Evolutionary conservation across 148 eudicot species (phyloP), one percentile per base, ranked within the genome.

Genomic region (Heliamphora exappendiculata): DNA sequence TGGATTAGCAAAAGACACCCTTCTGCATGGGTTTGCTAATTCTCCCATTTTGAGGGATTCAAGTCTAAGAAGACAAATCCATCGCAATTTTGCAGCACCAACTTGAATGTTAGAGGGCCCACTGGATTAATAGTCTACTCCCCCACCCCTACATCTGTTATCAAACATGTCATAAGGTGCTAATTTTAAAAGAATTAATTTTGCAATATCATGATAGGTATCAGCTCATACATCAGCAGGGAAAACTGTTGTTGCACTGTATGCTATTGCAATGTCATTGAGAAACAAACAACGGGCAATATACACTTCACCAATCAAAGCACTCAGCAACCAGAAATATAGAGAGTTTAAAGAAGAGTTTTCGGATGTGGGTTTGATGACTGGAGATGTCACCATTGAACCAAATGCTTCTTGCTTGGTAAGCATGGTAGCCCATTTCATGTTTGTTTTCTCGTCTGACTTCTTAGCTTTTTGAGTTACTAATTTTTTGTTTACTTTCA

Each of bases 341-440:
- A 89, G 99, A 60, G 99, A 95, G 81, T 95, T 95, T 70, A 95
- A 93, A 79, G 99, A 95, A 84, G 99, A 95, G 80, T 95, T 91
- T 78, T 89, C 94, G 54, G 99, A 95, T 86, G 99, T 95, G 75
- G 99, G 99, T 66, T 88, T 95, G 84, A 95, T 95, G 99, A 95
- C 99, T 14, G 99, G 99, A 34, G 99, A 95, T 84, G 99, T 93
- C 59, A 95, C 99, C 65, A 93, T 93, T 57, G 98, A 93, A 33
- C 99, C 99, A 63, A 91, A 93, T 83, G 97, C 99, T 73, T 95
- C 99, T 78, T 95, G 99, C 91, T 84, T 95, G 99, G 99, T 94
- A 80, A 36, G 84, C 75, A 24, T 73, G n/a, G 68, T 83, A 63
- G 64, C 67, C 57, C 37, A n/a, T 72, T 53, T 54, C 66, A 0